Evolutionary conservation across 1,284 basidiomycete species (phyloP).

Genomic region (Caloboletus inedulis): DNA sequence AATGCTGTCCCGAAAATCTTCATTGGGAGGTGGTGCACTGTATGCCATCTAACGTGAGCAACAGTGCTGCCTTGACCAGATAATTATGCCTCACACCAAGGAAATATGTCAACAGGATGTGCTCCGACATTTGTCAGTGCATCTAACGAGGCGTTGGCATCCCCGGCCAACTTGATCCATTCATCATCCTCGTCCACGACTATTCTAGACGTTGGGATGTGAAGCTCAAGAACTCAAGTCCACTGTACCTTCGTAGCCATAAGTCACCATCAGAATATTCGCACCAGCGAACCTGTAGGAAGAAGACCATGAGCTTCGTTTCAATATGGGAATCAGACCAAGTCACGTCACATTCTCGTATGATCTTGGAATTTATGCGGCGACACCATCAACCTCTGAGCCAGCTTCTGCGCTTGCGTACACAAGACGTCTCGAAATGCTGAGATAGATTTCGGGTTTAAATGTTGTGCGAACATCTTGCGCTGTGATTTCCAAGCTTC

Average conservation of each 20-base stretch:
- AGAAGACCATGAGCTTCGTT: neutral
- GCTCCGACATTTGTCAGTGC: constrained; percentile 4
- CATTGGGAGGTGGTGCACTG: constrained; percentile 6
- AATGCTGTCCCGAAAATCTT: neutral
- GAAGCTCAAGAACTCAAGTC: neutral
- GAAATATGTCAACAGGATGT: constrained; percentile 8
- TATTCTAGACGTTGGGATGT: neutral
- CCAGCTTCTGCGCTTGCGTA: neutral
- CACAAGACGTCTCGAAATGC: neutral
- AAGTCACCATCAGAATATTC: constrained; percentile 8
- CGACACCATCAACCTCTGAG: neutral
- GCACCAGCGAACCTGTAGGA: constrained; percentile 3
- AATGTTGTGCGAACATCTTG: constrained; percentile 3
- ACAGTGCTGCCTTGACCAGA: neutral
- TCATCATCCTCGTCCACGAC: constrained; percentile 2
- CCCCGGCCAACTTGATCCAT: constrained; percentile 6
- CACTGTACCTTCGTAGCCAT: constrained; percentile 6
- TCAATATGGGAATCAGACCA: neutral
- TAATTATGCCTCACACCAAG: neutral
- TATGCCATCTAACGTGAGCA: neutral
- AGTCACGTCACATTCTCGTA: constrained; percentile 1
- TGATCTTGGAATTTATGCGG: constrained; percentile 4
- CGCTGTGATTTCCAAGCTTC: constrained; percentile 6
- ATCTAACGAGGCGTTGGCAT: constrained; percentile 5
- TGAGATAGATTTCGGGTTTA: neutral